Evolutionary conservation across 805 yeast species (phyloP).

Genomic region (Myxozyma vanderwaltii): DNA sequence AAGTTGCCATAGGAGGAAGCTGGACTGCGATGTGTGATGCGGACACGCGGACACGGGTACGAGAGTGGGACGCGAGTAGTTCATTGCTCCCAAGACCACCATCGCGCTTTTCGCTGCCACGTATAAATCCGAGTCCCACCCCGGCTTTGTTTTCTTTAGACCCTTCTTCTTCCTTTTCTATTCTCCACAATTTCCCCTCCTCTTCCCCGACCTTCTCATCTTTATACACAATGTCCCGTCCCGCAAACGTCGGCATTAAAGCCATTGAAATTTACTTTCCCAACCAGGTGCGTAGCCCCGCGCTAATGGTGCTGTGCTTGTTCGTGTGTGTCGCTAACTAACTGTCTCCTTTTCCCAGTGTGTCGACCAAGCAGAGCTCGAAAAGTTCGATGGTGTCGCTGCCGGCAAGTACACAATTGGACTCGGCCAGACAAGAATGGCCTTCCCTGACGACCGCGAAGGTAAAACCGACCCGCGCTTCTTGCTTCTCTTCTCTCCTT

Average conservation of each 20-base stretch:
- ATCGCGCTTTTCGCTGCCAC: too few relatives aligned
- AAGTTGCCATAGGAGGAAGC: background rate
- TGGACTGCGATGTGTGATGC: background rate
- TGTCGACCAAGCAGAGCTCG: slow-evolving; percentile 88
- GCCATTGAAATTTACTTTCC: slow-evolving; percentile 95
- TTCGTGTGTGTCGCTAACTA: too few relatives aligned
- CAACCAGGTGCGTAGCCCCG: slow-evolving; percentile 60
- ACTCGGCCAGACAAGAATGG: slow-evolving; percentile 97
- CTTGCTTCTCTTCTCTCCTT: too few relatives aligned
- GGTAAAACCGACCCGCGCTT: too few relatives aligned
- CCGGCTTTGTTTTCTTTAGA: background rate
- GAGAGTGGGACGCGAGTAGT: background rate
- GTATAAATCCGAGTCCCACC: background rate
- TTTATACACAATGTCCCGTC: slow-evolving; percentile 42
- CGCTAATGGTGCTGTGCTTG: too few relatives aligned
- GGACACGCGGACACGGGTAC: too few relatives aligned
- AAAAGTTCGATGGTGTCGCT: slow-evolving; percentile 79
- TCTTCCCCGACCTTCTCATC: too few relatives aligned
- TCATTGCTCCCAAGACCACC: background rate
- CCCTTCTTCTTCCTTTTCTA: background rate
- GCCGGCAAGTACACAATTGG: slow-evolving; percentile 98
- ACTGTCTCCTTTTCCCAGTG: slow-evolving; percentile 42
- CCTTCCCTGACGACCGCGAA: slow-evolving; percentile 95
- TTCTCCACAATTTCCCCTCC: too few relatives aligned
- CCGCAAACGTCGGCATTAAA: slow-evolving; percentile 92